These are phyloP conservation scores for Crotalaria pallida DNA, from an alignment of 306 rosid species.

Conservation along the genomic window DNA sequence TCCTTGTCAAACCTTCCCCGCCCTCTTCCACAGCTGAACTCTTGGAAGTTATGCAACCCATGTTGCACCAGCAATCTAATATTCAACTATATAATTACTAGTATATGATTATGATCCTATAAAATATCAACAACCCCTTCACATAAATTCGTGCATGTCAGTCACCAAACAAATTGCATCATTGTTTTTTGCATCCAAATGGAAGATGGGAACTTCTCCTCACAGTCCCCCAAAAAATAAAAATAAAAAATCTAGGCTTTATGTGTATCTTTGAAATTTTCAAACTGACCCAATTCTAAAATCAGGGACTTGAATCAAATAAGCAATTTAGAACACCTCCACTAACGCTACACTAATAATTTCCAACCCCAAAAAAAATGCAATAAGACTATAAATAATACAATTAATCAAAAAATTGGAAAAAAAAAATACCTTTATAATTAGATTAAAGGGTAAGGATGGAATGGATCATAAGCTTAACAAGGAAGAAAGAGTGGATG, in stretches of 20 bases:
- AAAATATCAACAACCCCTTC: slow-evolving; percentile 26
- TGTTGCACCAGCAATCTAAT: slow-evolving; percentile 26
- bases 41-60: slow-evolving; percentile 72
- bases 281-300: slow-evolving; percentile 27
- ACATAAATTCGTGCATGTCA: slow-evolving; percentile 20
- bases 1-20: slow-evolving; percentile 44
- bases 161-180: slow-evolving; percentile 13
- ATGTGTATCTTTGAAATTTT: slow-evolving; percentile 7
- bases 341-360: background rate
- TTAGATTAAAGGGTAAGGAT: slow-evolving; percentile 8
- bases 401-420: background rate
- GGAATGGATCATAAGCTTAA: slow-evolving; percentile 10
- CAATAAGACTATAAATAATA: background rate
- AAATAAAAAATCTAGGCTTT: background rate
- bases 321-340: slow-evolving; percentile 24
- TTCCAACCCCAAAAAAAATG: background rate
- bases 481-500: slow-evolving; percentile 22
- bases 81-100: background rate
- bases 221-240: too few species aligned
- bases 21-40: slow-evolving; percentile 60
- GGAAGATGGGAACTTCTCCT: slow-evolving; percentile 13
- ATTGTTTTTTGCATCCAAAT: background rate
- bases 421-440: background rate
- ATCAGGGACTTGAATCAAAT: slow-evolving; percentile 27
- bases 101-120: slow-evolving; percentile 17